These are phyloP conservation scores for Neospermospora avenae DNA, from an alignment of 2,329 filamentous ascomycete species.

Conservation along the genomic window DNA sequence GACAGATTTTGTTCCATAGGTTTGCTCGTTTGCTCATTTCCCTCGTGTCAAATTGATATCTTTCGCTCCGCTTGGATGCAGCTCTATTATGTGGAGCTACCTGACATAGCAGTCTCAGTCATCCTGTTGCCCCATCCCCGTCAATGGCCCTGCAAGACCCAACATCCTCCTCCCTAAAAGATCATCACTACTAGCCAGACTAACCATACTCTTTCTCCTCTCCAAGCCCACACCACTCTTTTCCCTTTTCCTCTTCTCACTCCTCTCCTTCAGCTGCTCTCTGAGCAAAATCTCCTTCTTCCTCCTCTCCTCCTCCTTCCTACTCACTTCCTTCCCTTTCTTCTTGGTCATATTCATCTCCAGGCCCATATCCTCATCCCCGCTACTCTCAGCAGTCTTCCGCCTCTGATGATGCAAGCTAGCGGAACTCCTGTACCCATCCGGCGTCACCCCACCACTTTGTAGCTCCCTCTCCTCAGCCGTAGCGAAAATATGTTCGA, in stretches of 20 bases:
- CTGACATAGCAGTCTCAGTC: conserved; percentile 12
- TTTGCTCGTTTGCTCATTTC: background rate
- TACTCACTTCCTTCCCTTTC: conserved; percentile 26
- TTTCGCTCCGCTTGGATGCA: background rate
- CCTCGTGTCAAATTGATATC: background rate
- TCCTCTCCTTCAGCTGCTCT: conserved; percentile 35
- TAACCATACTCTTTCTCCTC: conserved; percentile 46
- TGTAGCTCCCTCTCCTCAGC: conserved; percentile 38
- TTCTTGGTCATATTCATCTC: conserved; percentile 67
- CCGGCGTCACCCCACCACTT: conserved; percentile 23
- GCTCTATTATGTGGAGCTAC: background rate
- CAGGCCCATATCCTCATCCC: conserved; percentile 75
- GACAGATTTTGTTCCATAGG: background rate
- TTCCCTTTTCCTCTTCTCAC: conserved; percentile 15
- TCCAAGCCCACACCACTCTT: conserved; percentile 17
- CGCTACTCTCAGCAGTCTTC: conserved; percentile 38
- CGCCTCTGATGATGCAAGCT: conserved; percentile 20
- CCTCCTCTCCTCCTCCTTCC: conserved; percentile 46
- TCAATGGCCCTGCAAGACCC: conserved; percentile 50
- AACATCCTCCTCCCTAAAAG: conserved; percentile 53
- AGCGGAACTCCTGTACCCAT: background rate
- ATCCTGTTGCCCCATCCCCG: conserved; percentile 37
- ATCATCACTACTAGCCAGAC: conserved; percentile 54
- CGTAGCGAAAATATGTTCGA: conserved; percentile 70
- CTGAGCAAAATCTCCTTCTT: conserved; percentile 36